Evolutionary conservation across 352 stramenopile genomes (phyloP), one percentile per base, ranked within the genome.

Genomic region (Pythium dissimile): DNA sequence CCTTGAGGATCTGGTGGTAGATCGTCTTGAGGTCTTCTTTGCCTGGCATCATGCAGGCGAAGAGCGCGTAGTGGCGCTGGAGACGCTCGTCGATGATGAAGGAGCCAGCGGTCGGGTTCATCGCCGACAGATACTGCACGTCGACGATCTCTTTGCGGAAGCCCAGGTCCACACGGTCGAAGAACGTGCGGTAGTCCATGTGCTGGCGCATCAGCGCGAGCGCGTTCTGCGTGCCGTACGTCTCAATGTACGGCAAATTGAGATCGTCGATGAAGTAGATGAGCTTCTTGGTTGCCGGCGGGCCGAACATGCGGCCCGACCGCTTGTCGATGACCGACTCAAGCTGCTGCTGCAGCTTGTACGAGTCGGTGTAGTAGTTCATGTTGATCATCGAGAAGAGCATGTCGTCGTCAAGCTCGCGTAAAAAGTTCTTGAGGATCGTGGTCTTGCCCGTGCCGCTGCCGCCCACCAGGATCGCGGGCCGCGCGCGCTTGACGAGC

Each of bases 221-320:
- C 13, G 93, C 86, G 69, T 98, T 98, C 67, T 98, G 95, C 3
- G 95, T 98, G 27, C 95, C 95, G 54, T 98, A 98, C 20, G 90
- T 98, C 62, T 98, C 95, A 32, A 98, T 96, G 71, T 98, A 98
- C 3, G 95, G 95, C 35, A 98, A 59, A 55, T 98, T 98, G 62
- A 98, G 79, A 55, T 98, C 95, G 54, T 98, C 95, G 62, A 98
- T 96, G 59, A 98, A 98, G 62, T 98, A 98, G 31, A 98, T 94
- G 28, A 98, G 80, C 56, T 94, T 93, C 72, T 98, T 98, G 26
- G 89, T 97, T 16, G 96, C 94, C 2, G 95, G 94, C 2, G 96
- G 96, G 8, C 96, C 96, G 59, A 98, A 98, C 69, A 97, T 97
- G 24, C 93, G 80, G 0, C 96, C 95, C 2, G 91, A 98, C 30